phyloP scores from a whole-genome alignment of 768 basidiomycete genomes.

The Austroboletus festivus region DNA sequence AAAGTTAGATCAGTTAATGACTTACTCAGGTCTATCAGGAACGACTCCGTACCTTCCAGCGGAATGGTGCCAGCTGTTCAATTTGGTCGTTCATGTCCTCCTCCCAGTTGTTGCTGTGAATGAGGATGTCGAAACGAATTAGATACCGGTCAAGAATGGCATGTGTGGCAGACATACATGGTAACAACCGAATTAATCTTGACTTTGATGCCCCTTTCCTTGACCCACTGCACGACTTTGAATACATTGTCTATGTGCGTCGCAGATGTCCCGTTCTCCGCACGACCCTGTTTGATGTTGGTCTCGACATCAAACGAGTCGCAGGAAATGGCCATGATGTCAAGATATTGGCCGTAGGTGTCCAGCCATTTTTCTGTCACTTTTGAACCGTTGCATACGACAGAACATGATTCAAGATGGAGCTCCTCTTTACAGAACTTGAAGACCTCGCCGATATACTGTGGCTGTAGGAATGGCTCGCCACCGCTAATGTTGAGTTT shows the following conservation, averaged over 20 bases:
- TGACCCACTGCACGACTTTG: constrained; percentile 36
- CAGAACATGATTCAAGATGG: constrained; percentile 33
- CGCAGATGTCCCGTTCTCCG: constrained; percentile 30
- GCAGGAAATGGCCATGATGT: constrained; percentile 43
- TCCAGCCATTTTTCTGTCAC: constrained; percentile 42
- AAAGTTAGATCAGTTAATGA: too few species aligned
- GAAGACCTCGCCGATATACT: constrained; percentile 39
- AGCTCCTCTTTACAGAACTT: constrained; percentile 38
- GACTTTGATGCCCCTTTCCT: constrained; percentile 33
- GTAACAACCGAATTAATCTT: constrained; percentile 38
- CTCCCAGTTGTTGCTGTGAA: constrained; percentile 34
- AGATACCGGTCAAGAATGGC: background rate
- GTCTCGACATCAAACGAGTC: constrained; percentile 38
- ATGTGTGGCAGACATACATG: constrained; percentile 15
- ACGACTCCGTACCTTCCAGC: constrained; percentile 36
- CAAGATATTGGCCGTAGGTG: constrained; percentile 37
- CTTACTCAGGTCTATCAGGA: too few species aligned
- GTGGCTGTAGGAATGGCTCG: constrained; percentile 37
- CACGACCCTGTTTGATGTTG: constrained; percentile 33
- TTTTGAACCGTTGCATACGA: constrained; percentile 38
- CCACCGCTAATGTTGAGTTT: constrained; percentile 39
- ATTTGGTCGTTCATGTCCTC: constrained; percentile 42
- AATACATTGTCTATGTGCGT: constrained; percentile 35
- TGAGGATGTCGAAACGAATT: background rate
- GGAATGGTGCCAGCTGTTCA: constrained; percentile 31